phyloP scores from a whole-genome alignment of 306 rosid species.

The Datisca glomerata region DNA sequence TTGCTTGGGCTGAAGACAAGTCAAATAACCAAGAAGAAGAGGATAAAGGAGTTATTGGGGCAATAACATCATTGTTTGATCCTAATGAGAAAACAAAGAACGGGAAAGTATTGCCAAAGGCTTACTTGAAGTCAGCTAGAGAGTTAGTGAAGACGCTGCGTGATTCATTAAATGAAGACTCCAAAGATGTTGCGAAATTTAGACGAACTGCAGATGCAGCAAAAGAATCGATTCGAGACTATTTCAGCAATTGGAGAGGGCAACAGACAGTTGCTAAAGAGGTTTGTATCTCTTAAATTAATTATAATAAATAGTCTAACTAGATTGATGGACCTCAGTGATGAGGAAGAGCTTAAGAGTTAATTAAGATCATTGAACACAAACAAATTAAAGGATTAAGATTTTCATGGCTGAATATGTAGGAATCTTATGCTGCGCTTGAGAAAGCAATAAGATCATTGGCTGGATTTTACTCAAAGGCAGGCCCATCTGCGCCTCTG shows the following conservation, averaged over 20 bases:
- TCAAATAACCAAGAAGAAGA: slow-evolving; percentile 30
- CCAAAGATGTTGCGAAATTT: slow-evolving; percentile 53
- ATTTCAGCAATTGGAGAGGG: slow-evolving; percentile 77
- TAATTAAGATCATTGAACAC: too few species aligned
- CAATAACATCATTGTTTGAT: slow-evolving; percentile 53
- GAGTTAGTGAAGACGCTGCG: slow-evolving; percentile 78
- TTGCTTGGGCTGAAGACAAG: slow-evolving; percentile 45
- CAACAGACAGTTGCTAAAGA: slow-evolving; percentile 45
- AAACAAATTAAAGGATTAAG: too few species aligned
- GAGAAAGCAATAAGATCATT: slow-evolving; percentile 79
- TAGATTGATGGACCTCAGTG: slow-evolving; percentile 1
- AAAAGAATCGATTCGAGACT: slow-evolving; percentile 78
- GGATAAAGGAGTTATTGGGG: slow-evolving; percentile 38
- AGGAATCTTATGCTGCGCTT: slow-evolving; percentile 67
- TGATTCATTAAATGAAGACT: slow-evolving; percentile 55
- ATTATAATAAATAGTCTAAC: slow-evolving; percentile 5
- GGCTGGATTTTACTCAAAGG: slow-evolving; percentile 73
- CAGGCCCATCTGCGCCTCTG: slow-evolving; percentile 81
- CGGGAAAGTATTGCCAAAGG: slow-evolving; percentile 79
- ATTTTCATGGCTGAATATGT: slow-evolving; percentile 16
- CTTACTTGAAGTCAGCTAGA: slow-evolving; percentile 68
- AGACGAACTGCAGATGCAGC: slow-evolving; percentile 92
- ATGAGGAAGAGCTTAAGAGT: slow-evolving; percentile 8
- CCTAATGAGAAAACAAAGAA: slow-evolving; percentile 58
- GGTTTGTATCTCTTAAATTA: slow-evolving; percentile 15